phyloP scores from a whole-genome alignment of 1,284 basidiomycete species.

The Inonotus obliquus region DNA sequence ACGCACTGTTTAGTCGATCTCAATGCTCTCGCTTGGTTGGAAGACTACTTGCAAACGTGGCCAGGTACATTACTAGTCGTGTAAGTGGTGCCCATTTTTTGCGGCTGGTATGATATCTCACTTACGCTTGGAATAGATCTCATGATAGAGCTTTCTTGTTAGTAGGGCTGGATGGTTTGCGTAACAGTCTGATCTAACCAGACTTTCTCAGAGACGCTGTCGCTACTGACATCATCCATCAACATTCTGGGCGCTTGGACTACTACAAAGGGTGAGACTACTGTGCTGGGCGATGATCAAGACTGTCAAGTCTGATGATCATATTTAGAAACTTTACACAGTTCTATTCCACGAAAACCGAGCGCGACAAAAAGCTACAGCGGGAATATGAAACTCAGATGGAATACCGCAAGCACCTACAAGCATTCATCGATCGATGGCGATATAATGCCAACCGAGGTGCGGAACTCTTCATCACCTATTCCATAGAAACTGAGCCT shows the following conservation, averaged over 20 bases:
- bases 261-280: conserved; percentile 80
- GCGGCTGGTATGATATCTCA: neutral
- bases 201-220: conserved; percentile 74
- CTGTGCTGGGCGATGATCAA: neutral
- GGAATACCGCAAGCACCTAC: conserved; percentile 91
- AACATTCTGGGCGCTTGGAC: conserved; percentile 92
- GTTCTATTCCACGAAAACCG: conserved; percentile 98
- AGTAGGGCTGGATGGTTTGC: conserved; percentile 24
- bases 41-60: conserved; percentile 98
- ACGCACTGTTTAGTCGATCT: conserved; percentile 52
- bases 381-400: conserved; percentile 96
- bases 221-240: conserved; percentile 94
- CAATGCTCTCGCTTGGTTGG: conserved; percentile 82
- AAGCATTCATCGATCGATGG: conserved; percentile 98
- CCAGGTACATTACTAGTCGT: conserved; percentile 92
- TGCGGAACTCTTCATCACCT: conserved; percentile 25
- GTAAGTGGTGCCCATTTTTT: conserved; percentile 38
- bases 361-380: conserved; percentile 85
- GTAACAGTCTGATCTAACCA: neutral
- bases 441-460: conserved; percentile 91
- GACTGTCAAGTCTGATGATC: neutral
- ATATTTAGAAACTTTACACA: conserved; percentile 90
- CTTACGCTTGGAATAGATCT: conserved; percentile 48
- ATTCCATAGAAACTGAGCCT: neutral
- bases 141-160: conserved; percentile 97